Conservation (phyloP, 305 asterid species). For the Ajuga reptans region DNA sequence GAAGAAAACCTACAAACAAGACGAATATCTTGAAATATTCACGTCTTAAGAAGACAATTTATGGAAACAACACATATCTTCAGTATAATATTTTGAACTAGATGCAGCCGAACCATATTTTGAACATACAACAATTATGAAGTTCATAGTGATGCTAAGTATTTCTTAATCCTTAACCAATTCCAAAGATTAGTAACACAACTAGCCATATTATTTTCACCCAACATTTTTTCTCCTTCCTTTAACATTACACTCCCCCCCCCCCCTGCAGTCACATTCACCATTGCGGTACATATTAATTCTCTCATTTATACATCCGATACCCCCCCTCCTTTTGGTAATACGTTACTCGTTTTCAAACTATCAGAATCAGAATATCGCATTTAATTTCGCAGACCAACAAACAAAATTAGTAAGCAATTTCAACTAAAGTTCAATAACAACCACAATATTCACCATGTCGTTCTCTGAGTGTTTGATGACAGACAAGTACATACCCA, state of each 20-base stretch:
- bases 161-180: background rate
- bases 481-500: background rate
- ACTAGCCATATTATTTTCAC: background rate
- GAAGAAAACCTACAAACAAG: background rate
- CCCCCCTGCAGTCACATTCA: too few relatives aligned
- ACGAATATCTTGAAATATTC: too few relatives aligned
- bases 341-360: background rate
- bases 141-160: background rate
- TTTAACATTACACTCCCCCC: too few relatives aligned
- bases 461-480: background rate
- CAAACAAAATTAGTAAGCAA: too few relatives aligned
- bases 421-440: background rate
- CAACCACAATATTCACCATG: background rate
- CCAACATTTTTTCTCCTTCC: background rate
- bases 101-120: background rate
- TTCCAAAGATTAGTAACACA: background rate
- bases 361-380: background rate
- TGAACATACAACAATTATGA: constrained; percentile 12
- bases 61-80: background rate
- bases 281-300: background rate
- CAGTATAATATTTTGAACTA: background rate
- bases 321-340: background rate
- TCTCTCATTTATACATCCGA: background rate
- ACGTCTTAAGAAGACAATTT: background rate
- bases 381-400: background rate